Conservation (phyloP, 1,284 basidiomycete genomes). For the Naganishia cerealis region DNA sequence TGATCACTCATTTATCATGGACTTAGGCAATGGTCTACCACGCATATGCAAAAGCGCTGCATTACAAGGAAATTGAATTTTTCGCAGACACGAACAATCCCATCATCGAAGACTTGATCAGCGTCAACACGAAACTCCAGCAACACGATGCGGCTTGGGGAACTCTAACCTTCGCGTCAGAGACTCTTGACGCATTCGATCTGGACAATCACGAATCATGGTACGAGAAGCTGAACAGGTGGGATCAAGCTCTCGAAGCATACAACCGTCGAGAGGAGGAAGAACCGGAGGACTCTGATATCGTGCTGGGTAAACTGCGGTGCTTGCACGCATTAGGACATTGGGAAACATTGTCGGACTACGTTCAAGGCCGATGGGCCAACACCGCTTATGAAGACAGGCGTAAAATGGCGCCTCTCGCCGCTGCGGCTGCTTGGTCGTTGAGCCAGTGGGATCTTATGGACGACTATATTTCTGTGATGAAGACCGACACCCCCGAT, state of each 20-base stretch:
- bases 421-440: conserved; percentile 95
- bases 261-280: conserved; percentile 58
- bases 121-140: conserved; percentile 95
- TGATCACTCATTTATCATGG: neutral
- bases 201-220: conserved; percentile 63
- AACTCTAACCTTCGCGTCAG: conserved; percentile 81
- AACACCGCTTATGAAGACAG: conserved; percentile 80
- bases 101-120: conserved; percentile 91
- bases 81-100: conserved; percentile 70
- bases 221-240: conserved; percentile 95
- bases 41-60: conserved; percentile 95
- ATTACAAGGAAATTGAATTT: conserved; percentile 98
- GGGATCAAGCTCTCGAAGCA: conserved; percentile 88
- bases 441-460: conserved; percentile 96
- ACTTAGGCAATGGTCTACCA: conserved; percentile 76
- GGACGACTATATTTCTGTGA: conserved; percentile 94
- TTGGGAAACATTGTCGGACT: conserved; percentile 87
- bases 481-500: conserved; percentile 92
- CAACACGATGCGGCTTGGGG: conserved; percentile 97
- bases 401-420: conserved; percentile 90
- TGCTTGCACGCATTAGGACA: conserved; percentile 96
- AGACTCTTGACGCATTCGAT: conserved; percentile 48
- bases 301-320: conserved; percentile 81
- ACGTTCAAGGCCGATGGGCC: conserved; percentile 87
- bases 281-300: conserved; percentile 56